These are phyloP conservation scores for Rhizophlyctis rosea DNA, from an alignment of 192 early-diverging fungal genomes.

Conservation along the genomic window DNA sequence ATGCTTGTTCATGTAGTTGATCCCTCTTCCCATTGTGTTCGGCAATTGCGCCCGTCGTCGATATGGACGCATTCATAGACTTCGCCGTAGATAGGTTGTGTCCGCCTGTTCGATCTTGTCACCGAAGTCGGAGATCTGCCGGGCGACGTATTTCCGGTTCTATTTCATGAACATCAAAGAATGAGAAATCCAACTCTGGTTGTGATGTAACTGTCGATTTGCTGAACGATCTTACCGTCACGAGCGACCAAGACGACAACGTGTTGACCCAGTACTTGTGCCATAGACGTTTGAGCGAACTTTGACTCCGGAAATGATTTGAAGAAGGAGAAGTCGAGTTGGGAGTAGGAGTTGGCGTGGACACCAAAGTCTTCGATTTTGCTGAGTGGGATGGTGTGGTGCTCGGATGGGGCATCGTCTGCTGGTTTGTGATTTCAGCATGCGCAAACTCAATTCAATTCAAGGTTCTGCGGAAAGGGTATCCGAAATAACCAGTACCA, in stretches of 20 bases:
- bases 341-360: slow-evolving; percentile 87
- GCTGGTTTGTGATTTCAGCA: slow-evolving; percentile 59
- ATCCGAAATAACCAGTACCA: slow-evolving; percentile 2
- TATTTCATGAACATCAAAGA: no score
- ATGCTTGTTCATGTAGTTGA: no score
- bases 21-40: no score
- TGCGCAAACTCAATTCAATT: slow-evolving; percentile 7
- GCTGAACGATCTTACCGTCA: slow-evolving; percentile 57
- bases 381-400: slow-evolving; percentile 86
- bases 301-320: slow-evolving; percentile 85
- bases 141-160: slow-evolving; percentile 76
- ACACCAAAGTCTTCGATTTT: slow-evolving; percentile 99
- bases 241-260: slow-evolving; percentile 86
- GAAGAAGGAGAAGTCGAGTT: slow-evolving; percentile 86
- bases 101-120: slow-evolving; percentile 82
- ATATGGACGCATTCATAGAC: no score
- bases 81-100: no score
- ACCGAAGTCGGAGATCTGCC: slow-evolving; percentile 79
- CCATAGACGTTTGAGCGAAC: slow-evolving; percentile 88
- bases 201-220: background rate
- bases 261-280: slow-evolving; percentile 99
- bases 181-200: no score
- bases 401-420: slow-evolving; percentile 70
- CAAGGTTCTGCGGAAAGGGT: slow-evolving; percentile 12
- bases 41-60: no score